Base-by-base conservation (phyloP, 352 stramenopile genomes). In the Globisporangium emineosum region DNA sequence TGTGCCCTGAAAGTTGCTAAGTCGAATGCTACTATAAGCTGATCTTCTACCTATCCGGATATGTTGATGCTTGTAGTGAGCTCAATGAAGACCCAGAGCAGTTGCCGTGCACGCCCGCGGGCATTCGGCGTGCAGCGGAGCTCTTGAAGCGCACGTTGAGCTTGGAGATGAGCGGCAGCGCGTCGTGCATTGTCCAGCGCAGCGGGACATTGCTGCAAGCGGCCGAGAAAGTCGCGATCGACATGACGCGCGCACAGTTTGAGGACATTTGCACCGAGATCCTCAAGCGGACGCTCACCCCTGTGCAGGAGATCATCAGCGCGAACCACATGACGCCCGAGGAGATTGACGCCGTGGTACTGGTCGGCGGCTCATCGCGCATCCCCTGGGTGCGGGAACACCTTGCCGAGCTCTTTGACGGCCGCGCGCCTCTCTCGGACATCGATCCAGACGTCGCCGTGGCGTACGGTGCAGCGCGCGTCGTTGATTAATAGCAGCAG, bases 331-430 rank as follows among this genome's bases (percentile, higher is more conserved):
- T 91, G 78, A 69, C 29, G 32, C 87, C 91, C 60, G 71, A 54
- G 10, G 81, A 98, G 23, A 79, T 97, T 5, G 89, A 98, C 67
- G 90, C 98, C 74, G 83, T 99, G 21, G 97, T 99, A 47, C 77
- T 99, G 21, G 96, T 91, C 21, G 96, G 94, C 49, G 96, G 97
- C 27, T 98, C 94, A 6, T 99, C 97, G 2, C 86, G 96, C 12
- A 98, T 99, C 40, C 97, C 96, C 1, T 90, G 81, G 79, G 76
- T 91, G 12, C 81, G 69, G 33, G 25, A 64, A 29, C 57, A 68
- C 21, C 70, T 91, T 19, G 70, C 72, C 0, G 57, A 70, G 35
- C 73, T 87, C 51, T 91, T 91, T 51, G 67, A 75, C 1, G 77
- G 75, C 7, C 67, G 76, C 4, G 49, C 65, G 42, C 81, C 83